Percentiles rank a stretch among this genome's conserved stretches.
Conservation (phyloP, 2,329 filamentous ascomycete genomes). For the Zarea fungicola region DNA sequence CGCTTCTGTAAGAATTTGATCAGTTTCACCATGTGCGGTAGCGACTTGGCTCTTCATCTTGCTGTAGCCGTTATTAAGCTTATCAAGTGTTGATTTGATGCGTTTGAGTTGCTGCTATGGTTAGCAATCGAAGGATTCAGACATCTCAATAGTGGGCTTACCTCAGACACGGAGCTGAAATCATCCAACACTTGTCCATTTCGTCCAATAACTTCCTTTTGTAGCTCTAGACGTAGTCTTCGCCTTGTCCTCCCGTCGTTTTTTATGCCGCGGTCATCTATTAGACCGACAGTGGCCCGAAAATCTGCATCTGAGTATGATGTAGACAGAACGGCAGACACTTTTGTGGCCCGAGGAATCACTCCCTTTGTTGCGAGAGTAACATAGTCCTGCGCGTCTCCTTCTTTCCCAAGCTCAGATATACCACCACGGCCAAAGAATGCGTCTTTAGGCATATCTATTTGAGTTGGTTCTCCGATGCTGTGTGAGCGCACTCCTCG, state of each 20-base stretch:
- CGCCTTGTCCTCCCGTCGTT: conserved; percentile 77
- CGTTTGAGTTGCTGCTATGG: conserved; percentile 69
- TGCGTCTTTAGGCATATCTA: neutral
- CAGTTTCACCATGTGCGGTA: conserved; percentile 69
- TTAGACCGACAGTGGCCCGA: conserved; percentile 70
- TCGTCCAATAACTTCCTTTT: conserved; percentile 87
- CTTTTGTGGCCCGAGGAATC: conserved; percentile 72
- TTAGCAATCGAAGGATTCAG: conserved; percentile 23
- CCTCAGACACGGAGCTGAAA: conserved; percentile 85
- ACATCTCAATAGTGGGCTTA: conserved; percentile 36
- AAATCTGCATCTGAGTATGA: conserved; percentile 93
- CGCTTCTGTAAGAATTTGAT: conserved; percentile 71
- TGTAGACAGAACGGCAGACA: conserved; percentile 80
- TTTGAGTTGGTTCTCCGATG: too few species aligned
- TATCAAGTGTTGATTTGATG: conserved; percentile 73
- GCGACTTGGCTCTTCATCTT: conserved; percentile 75
- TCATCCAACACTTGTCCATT: conserved; percentile 86
- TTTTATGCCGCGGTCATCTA: conserved; percentile 65
- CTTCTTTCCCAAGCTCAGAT: neutral
- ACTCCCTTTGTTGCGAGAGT: conserved; percentile 29
- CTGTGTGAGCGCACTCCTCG: too few species aligned
- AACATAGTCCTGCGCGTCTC: conserved; percentile 5
- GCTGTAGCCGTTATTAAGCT: conserved; percentile 72
- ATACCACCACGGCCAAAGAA: neutral
- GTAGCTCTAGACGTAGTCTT: conserved; percentile 73